A percentile compares a stretch with the other conserved stretches of the same genome.
These are phyloP conservation scores for Cordyceps farinosa DNA, from an alignment of 2,329 filamentous ascomycete species.

Conservation along the genomic window DNA sequence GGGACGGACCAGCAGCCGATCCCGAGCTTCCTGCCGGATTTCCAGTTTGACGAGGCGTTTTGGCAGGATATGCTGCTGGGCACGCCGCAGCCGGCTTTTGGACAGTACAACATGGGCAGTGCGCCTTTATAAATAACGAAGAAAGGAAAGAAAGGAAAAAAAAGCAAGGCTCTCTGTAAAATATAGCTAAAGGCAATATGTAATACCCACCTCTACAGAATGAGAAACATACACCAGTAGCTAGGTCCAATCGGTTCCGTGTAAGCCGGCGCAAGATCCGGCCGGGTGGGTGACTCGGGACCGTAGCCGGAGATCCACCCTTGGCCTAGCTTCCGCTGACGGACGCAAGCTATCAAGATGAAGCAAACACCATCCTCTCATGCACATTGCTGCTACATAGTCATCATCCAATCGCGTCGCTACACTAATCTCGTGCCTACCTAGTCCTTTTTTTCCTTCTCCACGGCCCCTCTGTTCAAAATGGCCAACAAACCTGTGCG, in stretches of 20 bases:
- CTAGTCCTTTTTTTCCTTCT: too few relatives aligned
- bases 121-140: neutral
- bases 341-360: neutral
- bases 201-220: too few relatives aligned
- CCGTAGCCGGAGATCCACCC: neutral
- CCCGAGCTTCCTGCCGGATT: neutral
- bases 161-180: too few relatives aligned
- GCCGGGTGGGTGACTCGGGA: neutral
- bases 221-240: neutral
- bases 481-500: slow-evolving; percentile 21
- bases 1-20: slow-evolving; percentile 3
- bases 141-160: too few relatives aligned
- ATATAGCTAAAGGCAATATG: too few relatives aligned
- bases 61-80: slow-evolving; percentile 14
- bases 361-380: neutral
- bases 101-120: neutral
- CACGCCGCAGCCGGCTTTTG: neutral
- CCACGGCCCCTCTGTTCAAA: neutral
- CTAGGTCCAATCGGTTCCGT: neutral
- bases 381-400: neutral
- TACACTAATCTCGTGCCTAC: neutral
- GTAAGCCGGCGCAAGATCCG: neutral
- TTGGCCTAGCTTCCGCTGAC: neutral
- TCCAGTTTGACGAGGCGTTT: slow-evolving; percentile 13
- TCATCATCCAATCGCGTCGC: neutral